phyloP scores from a whole-genome alignment of 768 basidiomycete genomes.

The Tricholomella constricta region DNA sequence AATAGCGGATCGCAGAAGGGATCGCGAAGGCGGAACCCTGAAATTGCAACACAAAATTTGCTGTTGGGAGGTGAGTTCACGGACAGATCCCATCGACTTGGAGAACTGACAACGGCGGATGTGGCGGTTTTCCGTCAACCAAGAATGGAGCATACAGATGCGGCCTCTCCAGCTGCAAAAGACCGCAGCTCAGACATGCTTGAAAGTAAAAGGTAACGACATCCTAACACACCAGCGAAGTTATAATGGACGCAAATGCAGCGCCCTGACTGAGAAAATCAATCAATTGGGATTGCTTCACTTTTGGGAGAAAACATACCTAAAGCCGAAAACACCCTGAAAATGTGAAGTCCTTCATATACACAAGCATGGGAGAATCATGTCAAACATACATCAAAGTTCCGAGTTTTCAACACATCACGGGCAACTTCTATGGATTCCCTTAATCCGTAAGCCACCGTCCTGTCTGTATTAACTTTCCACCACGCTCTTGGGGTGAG shows the following conservation, averaged over 20 bases:
- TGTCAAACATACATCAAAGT: conserved; percentile 57
- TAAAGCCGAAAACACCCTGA: no score
- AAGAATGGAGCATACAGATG: conserved; percentile 58
- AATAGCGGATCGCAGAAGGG: conserved; percentile 54
- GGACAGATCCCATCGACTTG: background rate
- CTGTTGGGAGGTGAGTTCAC: conserved; percentile 38
- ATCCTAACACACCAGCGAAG: conserved; percentile 66
- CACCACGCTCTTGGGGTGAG: conserved; percentile 74
- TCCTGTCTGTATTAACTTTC: conserved; percentile 54
- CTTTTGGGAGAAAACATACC: no score
- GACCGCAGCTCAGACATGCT: no score
- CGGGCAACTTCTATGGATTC: conserved; percentile 56
- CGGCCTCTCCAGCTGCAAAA: conserved; percentile 38
- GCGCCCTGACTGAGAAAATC: conserved; percentile 63
- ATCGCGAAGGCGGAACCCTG: conserved; percentile 64
- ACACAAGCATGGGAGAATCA: background rate
- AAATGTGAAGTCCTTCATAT: background rate
- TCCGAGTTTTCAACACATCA: conserved; percentile 57
- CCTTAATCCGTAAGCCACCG: conserved; percentile 54
- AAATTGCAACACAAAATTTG: conserved; percentile 72
- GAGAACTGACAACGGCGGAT: conserved; percentile 44
- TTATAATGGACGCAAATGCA: conserved; percentile 65
- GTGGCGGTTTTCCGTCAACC: conserved; percentile 38
- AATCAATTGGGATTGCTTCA: background rate
- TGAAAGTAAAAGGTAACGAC: no score